Evolutionary conservation across 2,329 filamentous ascomycete genomes (phyloP), one percentile per base, ranked within the genome.

Genomic region (Botrytis sinoallii): DNA sequence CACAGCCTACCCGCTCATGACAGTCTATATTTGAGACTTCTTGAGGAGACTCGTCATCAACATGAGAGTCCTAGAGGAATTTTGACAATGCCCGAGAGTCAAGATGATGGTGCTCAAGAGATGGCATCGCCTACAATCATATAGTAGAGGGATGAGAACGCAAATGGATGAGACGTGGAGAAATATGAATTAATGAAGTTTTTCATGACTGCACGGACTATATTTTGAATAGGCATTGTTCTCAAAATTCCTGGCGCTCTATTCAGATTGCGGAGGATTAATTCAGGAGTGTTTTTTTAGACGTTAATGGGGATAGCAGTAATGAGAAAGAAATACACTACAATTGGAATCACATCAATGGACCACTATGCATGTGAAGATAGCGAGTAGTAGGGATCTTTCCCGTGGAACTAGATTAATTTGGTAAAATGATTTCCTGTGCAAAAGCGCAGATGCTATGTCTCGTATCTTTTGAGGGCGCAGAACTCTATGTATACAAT

Each of bases 101-200:
- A 1, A 48, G 7, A 25, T 4, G 22, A 25, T 25, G 22, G 22
- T 22, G 1, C 22, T 48, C 46, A 1, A 25, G 5, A 12, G 9
- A 48, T 25, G 9, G 4, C 22, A 12, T 10, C 46, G 46, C 46
- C 46, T 48, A 48, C 46, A 12, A 2, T 25, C 46, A 22, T 4
- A 5, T 9, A 4, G 3, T 10, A 5, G 46, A 48, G 9, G 1
- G 4, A n/a, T 22, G 14, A 25, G 8, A 12, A 40, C 35, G 7
- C 0, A 40, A 42, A 63, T 16, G 22, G 12, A 38, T 22, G 20
- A 63, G 9, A 7, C 7, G 3, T 40, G 12, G 12, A 63, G 22
- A 4, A 1, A n/a, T 55, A 5, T 9, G 8, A 14, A 55, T n/a
- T 4, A 14, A 5, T 52, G 12, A 12, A 0, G 0, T 12, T 52